phyloP scores from a whole-genome alignment of 2,329 filamentous ascomycete genomes.

The Colletotrichum salicis region DNA sequence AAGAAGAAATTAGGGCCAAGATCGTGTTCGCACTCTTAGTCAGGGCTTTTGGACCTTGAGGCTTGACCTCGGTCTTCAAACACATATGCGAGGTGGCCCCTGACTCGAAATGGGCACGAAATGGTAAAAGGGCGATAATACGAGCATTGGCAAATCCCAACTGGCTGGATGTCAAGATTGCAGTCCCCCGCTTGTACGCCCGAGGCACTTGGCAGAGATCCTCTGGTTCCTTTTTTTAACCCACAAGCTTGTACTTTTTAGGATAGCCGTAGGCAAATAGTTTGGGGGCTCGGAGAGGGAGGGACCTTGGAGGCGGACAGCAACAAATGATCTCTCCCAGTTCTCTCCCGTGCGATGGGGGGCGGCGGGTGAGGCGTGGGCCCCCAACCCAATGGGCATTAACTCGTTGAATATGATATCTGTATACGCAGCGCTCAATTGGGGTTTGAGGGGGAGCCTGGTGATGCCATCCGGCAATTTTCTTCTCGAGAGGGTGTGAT shows the following conservation, averaged over 20 bases:
- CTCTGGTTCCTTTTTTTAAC: background rate
- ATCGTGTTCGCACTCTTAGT: background rate
- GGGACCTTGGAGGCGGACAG: background rate
- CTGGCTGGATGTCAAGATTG: conserved; percentile 29
- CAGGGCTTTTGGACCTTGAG: background rate
- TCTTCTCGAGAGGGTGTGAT: conserved; percentile 2
- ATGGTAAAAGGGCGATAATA: conserved; percentile 3
- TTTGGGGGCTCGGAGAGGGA: background rate
- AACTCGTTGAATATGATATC: background rate
- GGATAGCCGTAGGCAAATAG: conserved; percentile 4
- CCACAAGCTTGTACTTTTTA: background rate
- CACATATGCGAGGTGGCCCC: conserved; percentile 6
- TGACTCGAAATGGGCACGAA: conserved; percentile 1
- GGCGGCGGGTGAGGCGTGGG: conserved; percentile 19
- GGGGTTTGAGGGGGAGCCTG: background rate
- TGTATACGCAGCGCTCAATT: background rate
- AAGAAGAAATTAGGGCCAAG: conserved; percentile 26
- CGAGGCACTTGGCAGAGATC: conserved; percentile 15
- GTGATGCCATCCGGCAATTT: conserved; percentile 16
- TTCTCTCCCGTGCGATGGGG: background rate
- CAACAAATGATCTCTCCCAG: background rate
- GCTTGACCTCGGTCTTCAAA: background rate
- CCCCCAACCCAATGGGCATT: background rate
- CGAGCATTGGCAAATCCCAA: conserved; percentile 28
- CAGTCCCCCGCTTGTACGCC: conserved; percentile 28